Conservation (phyloP, 495 filamentous ascomycete genomes). For the Neurospora cerealis region DNA sequence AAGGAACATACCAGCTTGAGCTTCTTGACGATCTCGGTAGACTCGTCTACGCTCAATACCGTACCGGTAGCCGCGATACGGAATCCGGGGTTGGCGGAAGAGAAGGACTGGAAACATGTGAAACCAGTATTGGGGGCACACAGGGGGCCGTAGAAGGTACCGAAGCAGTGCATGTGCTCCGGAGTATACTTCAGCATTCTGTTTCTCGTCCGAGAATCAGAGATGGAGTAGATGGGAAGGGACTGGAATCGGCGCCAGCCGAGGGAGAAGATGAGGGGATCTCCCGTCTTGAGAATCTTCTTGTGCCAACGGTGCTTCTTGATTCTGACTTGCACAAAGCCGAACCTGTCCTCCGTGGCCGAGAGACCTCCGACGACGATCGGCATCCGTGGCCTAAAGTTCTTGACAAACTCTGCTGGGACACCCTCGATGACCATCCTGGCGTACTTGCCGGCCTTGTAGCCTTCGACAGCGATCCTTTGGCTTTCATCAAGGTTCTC, state of each 20-base stretch:
- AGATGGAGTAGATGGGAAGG: slow-evolving; percentile 86
- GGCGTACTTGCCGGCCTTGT: slow-evolving; percentile 86
- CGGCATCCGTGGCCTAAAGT: slow-evolving; percentile 76
- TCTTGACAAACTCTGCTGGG: slow-evolving; percentile 81
- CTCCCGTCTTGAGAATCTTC: slow-evolving; percentile 95
- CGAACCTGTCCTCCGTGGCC: slow-evolving; percentile 88
- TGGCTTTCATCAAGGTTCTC: slow-evolving; percentile 72
- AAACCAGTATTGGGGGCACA: slow-evolving; percentile 94
- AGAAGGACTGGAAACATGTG: slow-evolving; percentile 85
- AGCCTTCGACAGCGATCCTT: slow-evolving; percentile 75
- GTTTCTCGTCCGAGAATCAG: slow-evolving; percentile 83
- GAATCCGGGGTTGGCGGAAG: slow-evolving; percentile 80
- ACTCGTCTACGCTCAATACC: slow-evolving; percentile 85
- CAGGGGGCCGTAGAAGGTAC: slow-evolving; percentile 87
- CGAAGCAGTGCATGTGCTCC: slow-evolving; percentile 96
- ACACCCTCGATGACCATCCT: slow-evolving; percentile 81
- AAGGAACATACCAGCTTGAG: slow-evolving; percentile 56
- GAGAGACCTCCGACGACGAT: slow-evolving; percentile 84
- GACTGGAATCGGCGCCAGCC: slow-evolving; percentile 96
- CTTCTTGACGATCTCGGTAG: slow-evolving; percentile 96
- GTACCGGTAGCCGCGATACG: slow-evolving; percentile 89
- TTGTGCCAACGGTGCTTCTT: slow-evolving; percentile 98
- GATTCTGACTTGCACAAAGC: slow-evolving; percentile 90
- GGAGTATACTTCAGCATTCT: slow-evolving; percentile 87
- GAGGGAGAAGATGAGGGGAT: slow-evolving; percentile 92